A percentile compares a stretch with the other conserved stretches of the same genome.
phyloP scores from a whole-genome alignment of 208 protist genomes.

The Crithidia thermophila region DNA sequence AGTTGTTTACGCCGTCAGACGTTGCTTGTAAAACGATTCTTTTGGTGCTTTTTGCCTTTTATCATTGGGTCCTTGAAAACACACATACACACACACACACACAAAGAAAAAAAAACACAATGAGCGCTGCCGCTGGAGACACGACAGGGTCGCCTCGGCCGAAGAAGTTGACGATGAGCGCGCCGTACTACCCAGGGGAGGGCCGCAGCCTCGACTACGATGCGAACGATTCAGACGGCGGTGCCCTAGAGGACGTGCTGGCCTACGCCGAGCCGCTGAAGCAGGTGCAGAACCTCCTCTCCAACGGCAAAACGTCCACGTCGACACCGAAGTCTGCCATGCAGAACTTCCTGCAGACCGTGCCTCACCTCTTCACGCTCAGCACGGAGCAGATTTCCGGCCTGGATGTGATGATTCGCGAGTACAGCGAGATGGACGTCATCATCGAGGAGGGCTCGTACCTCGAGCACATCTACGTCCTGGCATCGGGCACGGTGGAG shows the following conservation, averaged over 20 bases:
- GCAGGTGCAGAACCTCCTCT: conserved; percentile 23
- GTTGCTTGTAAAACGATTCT: too few species aligned
- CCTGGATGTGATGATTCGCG: conserved; percentile 75
- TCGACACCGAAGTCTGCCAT: conserved; percentile 37
- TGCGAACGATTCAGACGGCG: conserved; percentile 11
- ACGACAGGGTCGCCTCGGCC: background rate
- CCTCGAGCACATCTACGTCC: conserved; percentile 79
- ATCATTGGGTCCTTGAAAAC: too few species aligned
- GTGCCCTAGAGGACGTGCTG: conserved; percentile 25
- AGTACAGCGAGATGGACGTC: conserved; percentile 85
- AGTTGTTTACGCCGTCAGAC: too few species aligned
- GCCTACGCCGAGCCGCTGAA: conserved; percentile 33
- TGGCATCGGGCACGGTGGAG: conserved; percentile 80
- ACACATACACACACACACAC: too few species aligned
- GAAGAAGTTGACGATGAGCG: conserved; percentile 8
- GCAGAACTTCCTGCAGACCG: conserved; percentile 72
- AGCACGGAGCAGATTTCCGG: conserved; percentile 51
- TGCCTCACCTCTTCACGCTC: conserved; percentile 78
- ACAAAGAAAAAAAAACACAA: too few species aligned
- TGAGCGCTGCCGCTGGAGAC: background rate
- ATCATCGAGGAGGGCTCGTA: conserved; percentile 71
- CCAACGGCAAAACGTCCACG: background rate
- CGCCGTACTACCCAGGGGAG: background rate
- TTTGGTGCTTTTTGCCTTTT: too few species aligned
- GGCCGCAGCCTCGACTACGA: conserved; percentile 19